Evolutionary conservation across 208 protist species (phyloP).

Genomic region (Trypanosoma brucei): DNA sequence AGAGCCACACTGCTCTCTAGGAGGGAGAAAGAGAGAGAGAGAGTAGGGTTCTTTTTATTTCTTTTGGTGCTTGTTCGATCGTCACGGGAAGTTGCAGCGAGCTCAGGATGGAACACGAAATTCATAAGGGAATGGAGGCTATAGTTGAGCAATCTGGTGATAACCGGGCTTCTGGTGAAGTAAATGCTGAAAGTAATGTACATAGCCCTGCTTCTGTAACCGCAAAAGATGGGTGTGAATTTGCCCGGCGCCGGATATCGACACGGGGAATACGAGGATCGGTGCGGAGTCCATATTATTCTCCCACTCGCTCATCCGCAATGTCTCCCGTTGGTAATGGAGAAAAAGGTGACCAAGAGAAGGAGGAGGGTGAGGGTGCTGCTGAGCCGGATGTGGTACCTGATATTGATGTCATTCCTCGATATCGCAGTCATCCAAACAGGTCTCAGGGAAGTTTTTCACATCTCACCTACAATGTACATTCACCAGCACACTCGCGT

Average conservation of each 20-base stretch:
- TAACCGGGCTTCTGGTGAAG: not conserved
- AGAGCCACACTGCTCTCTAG: not conserved
- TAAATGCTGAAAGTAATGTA: not conserved
- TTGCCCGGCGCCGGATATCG: not conserved
- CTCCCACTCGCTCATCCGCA: not conserved
- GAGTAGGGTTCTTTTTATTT: no score
- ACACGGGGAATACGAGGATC: not conserved
- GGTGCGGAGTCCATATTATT: not conserved
- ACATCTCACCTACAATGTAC: constrained; percentile 9
- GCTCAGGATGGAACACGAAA: not conserved
- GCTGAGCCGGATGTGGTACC: constrained; percentile 7
- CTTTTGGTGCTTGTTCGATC: no score
- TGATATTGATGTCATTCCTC: constrained; percentile 19
- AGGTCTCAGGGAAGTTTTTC: constrained; percentile 23
- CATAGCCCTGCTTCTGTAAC: not conserved
- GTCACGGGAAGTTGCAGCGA: not conserved
- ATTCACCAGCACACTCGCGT: constrained; percentile 18
- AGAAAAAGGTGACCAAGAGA: not conserved
- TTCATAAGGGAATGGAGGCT: not conserved
- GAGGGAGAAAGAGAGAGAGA: not conserved
- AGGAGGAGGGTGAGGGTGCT: not conserved
- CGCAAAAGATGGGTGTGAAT: not conserved
- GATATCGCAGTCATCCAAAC: constrained; percentile 14
- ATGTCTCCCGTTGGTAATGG: not conserved
- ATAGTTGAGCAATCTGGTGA: not conserved